Percentiles rank a stretch among this genome's conserved stretches.
Conservation (phyloP, 495 filamentous ascomycete genomes). For the Hyphodiscus hymeniophilus region DNA sequence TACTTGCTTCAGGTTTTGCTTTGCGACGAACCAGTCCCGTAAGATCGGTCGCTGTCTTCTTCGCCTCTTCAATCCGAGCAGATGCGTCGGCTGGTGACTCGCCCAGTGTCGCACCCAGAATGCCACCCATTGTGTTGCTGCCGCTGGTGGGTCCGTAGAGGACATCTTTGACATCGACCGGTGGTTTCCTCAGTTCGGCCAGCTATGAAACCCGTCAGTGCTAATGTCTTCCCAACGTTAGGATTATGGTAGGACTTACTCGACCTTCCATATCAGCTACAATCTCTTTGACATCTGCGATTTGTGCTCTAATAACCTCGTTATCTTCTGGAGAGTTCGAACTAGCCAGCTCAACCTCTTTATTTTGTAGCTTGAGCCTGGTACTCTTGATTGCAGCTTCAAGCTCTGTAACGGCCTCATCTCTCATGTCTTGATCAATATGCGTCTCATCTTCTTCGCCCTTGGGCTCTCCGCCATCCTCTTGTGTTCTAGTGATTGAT, state of each 20-base stretch:
- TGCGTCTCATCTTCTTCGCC: slow-evolving; percentile 23
- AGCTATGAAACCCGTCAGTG: slow-evolving; percentile 39
- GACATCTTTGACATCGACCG: slow-evolving; percentile 52
- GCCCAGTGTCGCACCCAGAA: slow-evolving; percentile 67
- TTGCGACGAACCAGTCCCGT: slow-evolving; percentile 78
- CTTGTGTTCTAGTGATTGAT: slow-evolving; percentile 54
- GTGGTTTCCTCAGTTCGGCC: slow-evolving; percentile 64
- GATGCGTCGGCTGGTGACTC: slow-evolving; percentile 53
- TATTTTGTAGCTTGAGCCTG: slow-evolving; percentile 62
- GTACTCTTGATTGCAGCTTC: slow-evolving; percentile 77
- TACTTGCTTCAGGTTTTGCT: slow-evolving; percentile 31
- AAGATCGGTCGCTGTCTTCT: slow-evolving; percentile 77
- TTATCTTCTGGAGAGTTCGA: slow-evolving; percentile 45
- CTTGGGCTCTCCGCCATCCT: slow-evolving; percentile 32
- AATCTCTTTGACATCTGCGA: slow-evolving; percentile 79
- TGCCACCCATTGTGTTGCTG: slow-evolving; percentile 45
- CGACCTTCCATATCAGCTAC: slow-evolving; percentile 80
- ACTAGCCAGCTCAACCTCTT: slow-evolving; percentile 54
- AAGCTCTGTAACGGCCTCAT: slow-evolving; percentile 69
- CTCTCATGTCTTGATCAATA: slow-evolving; percentile 60
- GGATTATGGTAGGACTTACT: slow-evolving; percentile 37
- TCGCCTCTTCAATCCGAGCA: slow-evolving; percentile 65
- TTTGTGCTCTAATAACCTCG: slow-evolving; percentile 53
- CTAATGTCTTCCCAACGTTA: neutral
- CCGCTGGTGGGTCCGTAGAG: slow-evolving; percentile 36